Percentiles rank a stretch among this genome's conserved stretches.
phyloP scores from a whole-genome alignment of 83 land plant genomes.

The Thuja plicata region DNA sequence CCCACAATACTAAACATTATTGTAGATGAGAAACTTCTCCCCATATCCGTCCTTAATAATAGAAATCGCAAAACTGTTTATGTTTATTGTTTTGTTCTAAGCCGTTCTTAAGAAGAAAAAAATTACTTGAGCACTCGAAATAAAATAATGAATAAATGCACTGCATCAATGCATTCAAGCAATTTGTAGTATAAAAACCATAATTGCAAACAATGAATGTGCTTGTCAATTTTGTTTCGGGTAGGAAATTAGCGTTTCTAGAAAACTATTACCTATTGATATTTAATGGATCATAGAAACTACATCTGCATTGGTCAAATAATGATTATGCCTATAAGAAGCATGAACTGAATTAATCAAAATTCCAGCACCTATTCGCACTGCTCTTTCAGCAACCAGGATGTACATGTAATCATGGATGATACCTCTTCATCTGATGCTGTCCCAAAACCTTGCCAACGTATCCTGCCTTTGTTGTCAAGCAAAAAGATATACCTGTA shows the following conservation, averaged over 20 bases:
- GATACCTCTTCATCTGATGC: conserved; percentile 56
- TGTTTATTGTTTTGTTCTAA: too few relatives aligned
- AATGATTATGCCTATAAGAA: not conserved
- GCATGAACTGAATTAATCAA: not conserved
- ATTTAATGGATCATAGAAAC: not conserved
- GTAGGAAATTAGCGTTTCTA: not conserved
- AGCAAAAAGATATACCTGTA: conserved; percentile 63
- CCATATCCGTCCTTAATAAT: not conserved
- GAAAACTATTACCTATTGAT: not conserved
- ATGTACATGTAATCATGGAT: conserved; percentile 55
- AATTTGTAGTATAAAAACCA: not conserved
- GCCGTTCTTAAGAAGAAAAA: too few relatives aligned
- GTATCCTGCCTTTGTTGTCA: conserved; percentile 59
- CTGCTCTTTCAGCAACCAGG: conserved; percentile 47
- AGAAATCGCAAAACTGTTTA: too few relatives aligned
- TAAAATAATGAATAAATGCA: not conserved
- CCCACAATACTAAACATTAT: not conserved
- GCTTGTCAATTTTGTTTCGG: not conserved
- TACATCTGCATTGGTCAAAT: not conserved
- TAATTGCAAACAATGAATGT: not conserved
- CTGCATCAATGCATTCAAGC: not conserved
- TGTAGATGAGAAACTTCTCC: not conserved
- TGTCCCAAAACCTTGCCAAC: conserved; percentile 76
- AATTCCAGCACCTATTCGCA: not conserved
- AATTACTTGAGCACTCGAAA: not conserved